phyloP scores from a whole-genome alignment of 2,329 filamentous ascomycete species.

The Penicillium sp. region DNA sequence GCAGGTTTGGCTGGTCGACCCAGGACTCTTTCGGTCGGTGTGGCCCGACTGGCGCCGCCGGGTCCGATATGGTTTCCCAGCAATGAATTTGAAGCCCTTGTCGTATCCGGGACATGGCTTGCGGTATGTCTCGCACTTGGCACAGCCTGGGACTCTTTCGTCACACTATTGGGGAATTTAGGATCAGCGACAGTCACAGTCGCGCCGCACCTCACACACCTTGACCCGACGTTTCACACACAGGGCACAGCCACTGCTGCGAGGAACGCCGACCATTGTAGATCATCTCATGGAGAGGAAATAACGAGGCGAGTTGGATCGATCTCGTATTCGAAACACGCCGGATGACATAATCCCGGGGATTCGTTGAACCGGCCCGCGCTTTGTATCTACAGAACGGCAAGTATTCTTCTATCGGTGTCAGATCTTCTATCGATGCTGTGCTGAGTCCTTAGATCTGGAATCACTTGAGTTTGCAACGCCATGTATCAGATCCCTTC shows the following conservation, averaged over 20 bases:
- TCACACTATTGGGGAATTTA: conserved; percentile 31
- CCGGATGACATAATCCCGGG: conserved; percentile 10
- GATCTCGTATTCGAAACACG: conserved; percentile 4
- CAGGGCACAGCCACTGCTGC: conserved; percentile 27
- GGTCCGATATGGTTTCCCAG: conserved; percentile 30
- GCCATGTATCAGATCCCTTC: too few species aligned
- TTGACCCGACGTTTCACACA: conserved; percentile 32
- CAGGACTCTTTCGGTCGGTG: not conserved
- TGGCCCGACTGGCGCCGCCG: conserved; percentile 9
- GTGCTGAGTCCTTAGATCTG: not conserved
- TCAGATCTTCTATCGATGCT: too few species aligned
- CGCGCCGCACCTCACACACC: conserved; percentile 10
- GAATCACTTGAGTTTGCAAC: not conserved
- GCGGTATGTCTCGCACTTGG: conserved; percentile 35
- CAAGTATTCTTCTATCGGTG: too few species aligned
- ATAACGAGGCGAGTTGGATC: not conserved
- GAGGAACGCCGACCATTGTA: conserved; percentile 25
- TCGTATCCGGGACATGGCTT: conserved; percentile 36
- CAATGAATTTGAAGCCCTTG: conserved; percentile 34
- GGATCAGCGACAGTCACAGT: not conserved
- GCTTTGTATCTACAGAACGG: too few species aligned
- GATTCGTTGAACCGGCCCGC: conserved; percentile 10
- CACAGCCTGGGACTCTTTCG: conserved; percentile 31
- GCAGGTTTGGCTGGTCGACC: not conserved
- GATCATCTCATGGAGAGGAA: conserved; percentile 3